These are phyloP conservation scores for Radiomyces spectabilis DNA, from an alignment of 192 early-diverging fungal genomes.

Conservation along the genomic window DNA sequence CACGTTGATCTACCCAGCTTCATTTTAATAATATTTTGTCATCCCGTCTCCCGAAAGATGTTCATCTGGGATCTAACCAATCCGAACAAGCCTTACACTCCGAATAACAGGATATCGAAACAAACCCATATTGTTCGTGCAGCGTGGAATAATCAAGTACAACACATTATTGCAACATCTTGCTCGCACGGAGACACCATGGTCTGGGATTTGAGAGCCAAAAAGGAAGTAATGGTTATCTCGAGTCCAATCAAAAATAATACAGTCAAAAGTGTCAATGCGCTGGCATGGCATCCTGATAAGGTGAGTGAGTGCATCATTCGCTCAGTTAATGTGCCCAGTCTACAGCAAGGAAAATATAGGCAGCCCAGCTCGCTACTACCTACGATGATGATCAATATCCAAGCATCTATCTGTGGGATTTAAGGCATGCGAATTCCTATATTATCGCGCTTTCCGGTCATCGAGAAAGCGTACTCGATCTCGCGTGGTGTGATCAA, in stretches of 20 bases:
- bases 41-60: neutral
- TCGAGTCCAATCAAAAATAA: no score
- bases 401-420: neutral
- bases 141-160: neutral
- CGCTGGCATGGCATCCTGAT: constrained; percentile 3
- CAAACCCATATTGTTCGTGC: no score
- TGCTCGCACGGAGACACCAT: neutral
- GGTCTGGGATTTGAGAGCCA: neutral
- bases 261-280: no score
- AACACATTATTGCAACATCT: neutral
- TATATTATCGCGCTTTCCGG: neutral
- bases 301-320: neutral
- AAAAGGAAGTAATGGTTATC: neutral
- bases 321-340: neutral
- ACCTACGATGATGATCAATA: neutral
- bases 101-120: neutral
- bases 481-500: constrained; percentile 1
- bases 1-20: neutral
- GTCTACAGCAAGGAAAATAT: no score
- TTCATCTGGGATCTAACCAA: neutral
- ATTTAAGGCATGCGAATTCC: neutral
- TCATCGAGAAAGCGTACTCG: neutral
- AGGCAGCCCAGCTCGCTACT: neutral
- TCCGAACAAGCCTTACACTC: neutral
- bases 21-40: neutral